A percentile compares a stretch with the other conserved stretches of the same genome.
These are phyloP conservation scores for Kodamaea fukazawae DNA, from an alignment of 805 yeast species.

Conservation along the genomic window DNA sequence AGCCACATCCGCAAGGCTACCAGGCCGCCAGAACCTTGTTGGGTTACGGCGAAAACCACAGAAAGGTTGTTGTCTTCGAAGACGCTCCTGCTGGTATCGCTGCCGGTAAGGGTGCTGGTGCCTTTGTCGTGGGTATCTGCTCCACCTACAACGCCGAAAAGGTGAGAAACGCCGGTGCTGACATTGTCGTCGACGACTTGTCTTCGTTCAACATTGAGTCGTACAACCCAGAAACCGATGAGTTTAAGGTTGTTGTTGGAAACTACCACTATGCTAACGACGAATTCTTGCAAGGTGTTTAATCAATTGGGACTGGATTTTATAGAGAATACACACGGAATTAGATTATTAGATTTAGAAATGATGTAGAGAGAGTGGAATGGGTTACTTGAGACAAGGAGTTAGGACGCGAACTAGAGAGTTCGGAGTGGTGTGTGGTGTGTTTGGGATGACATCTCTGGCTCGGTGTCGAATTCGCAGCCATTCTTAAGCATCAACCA, in stretches of 20 bases:
- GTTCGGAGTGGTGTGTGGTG: too few relatives aligned
- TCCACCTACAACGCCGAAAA: slow-evolving; percentile 70
- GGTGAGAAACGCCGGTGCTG: slow-evolving; percentile 75
- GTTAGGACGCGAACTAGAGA: too few relatives aligned
- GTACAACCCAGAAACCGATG: slow-evolving; percentile 39
- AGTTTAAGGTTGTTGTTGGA: slow-evolving; percentile 38
- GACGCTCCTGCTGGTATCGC: slow-evolving; percentile 87
- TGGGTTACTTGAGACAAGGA: not conserved
- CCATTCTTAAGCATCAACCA: too few relatives aligned
- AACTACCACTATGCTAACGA: slow-evolving; percentile 45
- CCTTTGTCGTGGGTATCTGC: slow-evolving; percentile 78
- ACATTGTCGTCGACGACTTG: slow-evolving; percentile 75
- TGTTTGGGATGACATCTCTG: too few relatives aligned
- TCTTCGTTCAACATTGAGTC: slow-evolving; percentile 56
- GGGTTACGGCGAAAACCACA: slow-evolving; percentile 34
- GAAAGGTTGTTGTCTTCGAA: slow-evolving; percentile 67
- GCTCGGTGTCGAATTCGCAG: too few relatives aligned
- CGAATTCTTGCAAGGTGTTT: slow-evolving; percentile 29
- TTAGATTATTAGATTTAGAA: not conserved
- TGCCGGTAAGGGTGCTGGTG: slow-evolving; percentile 83
- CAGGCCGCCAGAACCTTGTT: slow-evolving; percentile 51
- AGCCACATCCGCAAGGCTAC: slow-evolving; percentile 87
- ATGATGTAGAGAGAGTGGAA: not conserved
- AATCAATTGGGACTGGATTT: slow-evolving; percentile 1
- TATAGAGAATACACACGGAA: slow-evolving; percentile 4